Evolutionary conservation across 2,329 filamentous ascomycete genomes (phyloP), one percentile per base, ranked within the genome.

Genomic region (Pseudogymnoascus sp.): DNA sequence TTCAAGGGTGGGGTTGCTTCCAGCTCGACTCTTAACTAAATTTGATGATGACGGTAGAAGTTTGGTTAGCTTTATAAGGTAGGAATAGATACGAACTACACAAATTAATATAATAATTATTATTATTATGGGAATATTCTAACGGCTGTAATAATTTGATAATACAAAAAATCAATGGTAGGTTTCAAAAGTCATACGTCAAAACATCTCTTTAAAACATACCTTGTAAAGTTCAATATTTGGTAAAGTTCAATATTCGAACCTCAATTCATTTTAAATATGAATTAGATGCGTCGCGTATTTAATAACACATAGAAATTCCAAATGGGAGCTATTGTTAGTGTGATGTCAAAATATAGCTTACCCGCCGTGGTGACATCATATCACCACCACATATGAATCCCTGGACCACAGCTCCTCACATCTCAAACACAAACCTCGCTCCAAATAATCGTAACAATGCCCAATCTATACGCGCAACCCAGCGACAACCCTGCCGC

Each of bases 1-100:
- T 80, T 92, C 43, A 58, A 65, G 1, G 64, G 70, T 3, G 47
- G 47, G 28, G 16, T 9, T 16, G 22, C 47, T 32, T 32, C 47
- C 5, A 4, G 8, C n/a, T 18, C 47, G 22, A 5, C 22, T 25
- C 22, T 25, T 20, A 32, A 20, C 47, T 6, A 32, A 20, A 54
- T 32, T 54, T 54, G 28, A 54, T 54, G 28, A 54, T 14, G 47
- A 54, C 16, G 14, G 39, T n/a, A 18, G n/a, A 18, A 32, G 16
- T n/a, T 47, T 30, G 25, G 43, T 32, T 54, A 32, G 28, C 25
- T 32, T 34, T 54, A 54, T 14, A 28, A 54, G 32, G 32, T 6
- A 32, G 16, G 47, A 20, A 32, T 54, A 32, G 16, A 32, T 32
- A 32, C 12, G 25, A 32, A 11, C 25, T 6, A 22, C 11, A 18